Evolutionary conservation across 2,329 filamentous ascomycete genomes (phyloP), one percentile per base, ranked within the genome.

Genomic region (Aspergillus ustus): DNA sequence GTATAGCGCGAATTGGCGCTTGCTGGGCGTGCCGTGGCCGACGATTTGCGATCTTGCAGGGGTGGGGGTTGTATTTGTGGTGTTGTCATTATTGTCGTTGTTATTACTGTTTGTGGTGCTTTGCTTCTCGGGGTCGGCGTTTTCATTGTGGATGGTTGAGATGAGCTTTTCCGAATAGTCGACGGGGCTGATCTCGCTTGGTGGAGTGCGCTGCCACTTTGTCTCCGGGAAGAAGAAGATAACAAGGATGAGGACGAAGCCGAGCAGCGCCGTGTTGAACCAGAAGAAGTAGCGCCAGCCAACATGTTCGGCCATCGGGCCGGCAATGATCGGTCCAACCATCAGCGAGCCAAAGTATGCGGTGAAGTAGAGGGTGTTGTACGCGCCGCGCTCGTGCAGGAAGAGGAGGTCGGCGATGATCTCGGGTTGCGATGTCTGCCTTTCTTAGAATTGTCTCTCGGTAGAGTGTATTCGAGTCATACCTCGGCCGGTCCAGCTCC

Each of bases 231-330:
- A 89, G 67, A 85, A 77, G 69, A 88, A 85, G 29, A 88, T 71
- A 37, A 83, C 78, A 69, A 85, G 77, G 4, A 87, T 31, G 22
- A 84, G 73, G 0, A 81, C 81, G 3, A 84, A 68, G 1, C 76
- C 82, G 2, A 87, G 73, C 1, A 89, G 54, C 1, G 71, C 87
- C 2, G 85, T 83, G 64, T 89, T 88, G 64, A 89, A 77, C 87
- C 87, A 89, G 84, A 86, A 89, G 72, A 89, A 89, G 68, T 77
- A 86, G 28, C 85, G 78, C 84, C 85, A 88, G 52, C 86, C 86
- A 4, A 83, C 71, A 40, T 84, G 80, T 48, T 84, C 76, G 1
- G 85, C 81, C 86, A 90, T 89, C 0, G 84, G 75, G 1, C 87
- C 87, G 1, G 85, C 78, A 52, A 88, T 80, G 61, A 88, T 88